Evolutionary conservation across 164 flowering plant species (phyloP), one percentile per base, ranked within the genome.

Genomic region (Magnolia changhungtana): DNA sequence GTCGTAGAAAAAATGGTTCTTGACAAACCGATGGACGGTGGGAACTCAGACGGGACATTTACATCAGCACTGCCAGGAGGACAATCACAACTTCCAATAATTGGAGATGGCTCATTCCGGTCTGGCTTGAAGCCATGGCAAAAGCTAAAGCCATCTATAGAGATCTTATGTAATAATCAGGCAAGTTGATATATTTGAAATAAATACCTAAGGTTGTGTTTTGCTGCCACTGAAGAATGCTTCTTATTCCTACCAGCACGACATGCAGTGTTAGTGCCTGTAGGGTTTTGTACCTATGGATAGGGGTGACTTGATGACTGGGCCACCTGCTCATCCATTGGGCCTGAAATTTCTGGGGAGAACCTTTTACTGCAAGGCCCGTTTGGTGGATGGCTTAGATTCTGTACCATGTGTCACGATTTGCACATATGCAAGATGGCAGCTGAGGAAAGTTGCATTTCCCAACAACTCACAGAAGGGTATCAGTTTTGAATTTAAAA

Each of bases 131-230:
- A 90, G 86, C 85, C 94, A 61, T 86, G 90, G 93, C 94, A 82
- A 77, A 94, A 92, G 87, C 83, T 83, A 19, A 92, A 86, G 86
- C 97, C 97, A 79, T 84, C 89, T 16, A 85, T 96, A 75, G 99
- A 96, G 84, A 91, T 96, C 71, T 78, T 94, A 80, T 96, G 99
- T 84, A 94, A 94, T 86, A 96, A 93, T 84, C 99, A 96, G 97
- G 99, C 80, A 55, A 51, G 74, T 72, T 2, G 23, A 5, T 68
- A 18, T 14, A 18, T 68, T 68, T 64, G 24, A n/a, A n/a, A n/a
- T 64, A 14, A 59, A 64, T 64, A 20, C 61, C 0, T 16, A 11
- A 55, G 13, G 61, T 55, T 16, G 61, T 55, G 16, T 11, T 55
- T 55, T 11, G 61, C 10, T 55, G 13, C 13, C 11, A 16, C 61